These are phyloP conservation scores for Dendrocalamus latiflorus DNA, from an alignment of 202 grass and related monocot genomes.

Conservation along the genomic window DNA sequence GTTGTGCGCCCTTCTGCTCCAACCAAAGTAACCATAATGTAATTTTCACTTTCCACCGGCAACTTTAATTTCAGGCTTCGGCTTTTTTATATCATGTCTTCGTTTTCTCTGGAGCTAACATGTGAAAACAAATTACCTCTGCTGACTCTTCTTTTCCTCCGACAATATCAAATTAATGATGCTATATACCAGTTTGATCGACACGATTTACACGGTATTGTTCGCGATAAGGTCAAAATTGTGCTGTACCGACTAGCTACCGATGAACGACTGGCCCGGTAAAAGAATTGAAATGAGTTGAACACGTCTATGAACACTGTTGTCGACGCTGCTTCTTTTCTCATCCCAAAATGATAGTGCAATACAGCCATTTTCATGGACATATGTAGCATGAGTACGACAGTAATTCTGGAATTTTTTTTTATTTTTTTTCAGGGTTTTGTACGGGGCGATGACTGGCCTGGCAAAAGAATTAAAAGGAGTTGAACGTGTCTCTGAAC, in stretches of 20 bases:
- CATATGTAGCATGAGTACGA: too few relatives aligned
- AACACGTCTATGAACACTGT: neutral
- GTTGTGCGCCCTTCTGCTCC: neutral
- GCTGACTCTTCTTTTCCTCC: neutral
- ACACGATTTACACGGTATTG: neutral
- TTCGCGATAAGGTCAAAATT: neutral
- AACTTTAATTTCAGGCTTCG: conserved; percentile 4
- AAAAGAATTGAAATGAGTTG: neutral
- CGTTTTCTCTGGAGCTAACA: too few relatives aligned
- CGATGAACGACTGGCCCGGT: neutral
- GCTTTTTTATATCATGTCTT: too few relatives aligned
- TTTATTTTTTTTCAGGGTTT: too few relatives aligned
- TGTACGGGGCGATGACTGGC: too few relatives aligned
- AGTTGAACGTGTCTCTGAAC: too few relatives aligned
- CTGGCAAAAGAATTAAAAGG: too few relatives aligned
- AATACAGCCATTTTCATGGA: too few relatives aligned
- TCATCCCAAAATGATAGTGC: neutral
- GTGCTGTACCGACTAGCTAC: neutral
- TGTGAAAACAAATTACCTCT: too few relatives aligned
- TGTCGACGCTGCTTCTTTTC: conserved; percentile 1
- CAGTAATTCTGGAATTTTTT: too few relatives aligned
- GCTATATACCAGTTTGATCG: neutral
- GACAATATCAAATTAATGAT: neutral
- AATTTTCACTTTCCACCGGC: neutral
- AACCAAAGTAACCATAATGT: neutral